These are phyloP conservation scores for Blastobotrys proliferans DNA, from an alignment of 1,139 yeast species.

Conservation along the genomic window DNA sequence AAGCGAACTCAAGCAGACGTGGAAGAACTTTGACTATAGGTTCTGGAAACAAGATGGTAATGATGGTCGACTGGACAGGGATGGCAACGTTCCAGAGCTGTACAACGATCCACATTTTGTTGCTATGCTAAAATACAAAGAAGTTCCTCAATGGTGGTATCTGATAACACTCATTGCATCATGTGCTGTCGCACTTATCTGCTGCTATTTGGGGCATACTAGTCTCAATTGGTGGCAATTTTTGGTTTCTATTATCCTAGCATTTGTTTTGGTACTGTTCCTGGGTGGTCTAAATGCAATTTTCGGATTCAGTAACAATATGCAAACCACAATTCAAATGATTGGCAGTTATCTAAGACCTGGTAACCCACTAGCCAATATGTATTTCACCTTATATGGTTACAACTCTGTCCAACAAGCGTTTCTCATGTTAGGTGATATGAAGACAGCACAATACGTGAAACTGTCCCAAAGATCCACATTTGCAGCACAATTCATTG, in stretches of 20 bases:
- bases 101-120: conserved; percentile 53
- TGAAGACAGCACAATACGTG: conserved; percentile 52
- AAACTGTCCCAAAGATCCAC: conserved; percentile 44
- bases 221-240: conserved; percentile 53
- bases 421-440: conserved; percentile 38
- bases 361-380: conserved; percentile 44
- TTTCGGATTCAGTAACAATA: conserved; percentile 37
- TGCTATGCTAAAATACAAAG: conserved; percentile 51
- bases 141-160: conserved; percentile 60
- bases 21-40: conserved; percentile 11
- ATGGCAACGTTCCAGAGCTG: conserved; percentile 35
- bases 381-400: conserved; percentile 29
- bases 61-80: conserved; percentile 29
- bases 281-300: conserved; percentile 41
- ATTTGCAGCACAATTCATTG: conserved; percentile 43
- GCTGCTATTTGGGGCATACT: conserved; percentile 39
- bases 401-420: conserved; percentile 25
- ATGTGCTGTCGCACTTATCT: conserved; percentile 45
- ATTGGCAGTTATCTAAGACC: conserved; percentile 48
- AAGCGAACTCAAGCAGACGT: background rate
- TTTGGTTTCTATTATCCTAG: conserved; percentile 46
- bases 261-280: conserved; percentile 43
- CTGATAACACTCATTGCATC: conserved; percentile 42
- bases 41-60: conserved; percentile 17
- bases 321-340: conserved; percentile 47